Base-by-base conservation (phyloP, 805 yeast genomes). In the Isabelozyma gotoi region DNA sequence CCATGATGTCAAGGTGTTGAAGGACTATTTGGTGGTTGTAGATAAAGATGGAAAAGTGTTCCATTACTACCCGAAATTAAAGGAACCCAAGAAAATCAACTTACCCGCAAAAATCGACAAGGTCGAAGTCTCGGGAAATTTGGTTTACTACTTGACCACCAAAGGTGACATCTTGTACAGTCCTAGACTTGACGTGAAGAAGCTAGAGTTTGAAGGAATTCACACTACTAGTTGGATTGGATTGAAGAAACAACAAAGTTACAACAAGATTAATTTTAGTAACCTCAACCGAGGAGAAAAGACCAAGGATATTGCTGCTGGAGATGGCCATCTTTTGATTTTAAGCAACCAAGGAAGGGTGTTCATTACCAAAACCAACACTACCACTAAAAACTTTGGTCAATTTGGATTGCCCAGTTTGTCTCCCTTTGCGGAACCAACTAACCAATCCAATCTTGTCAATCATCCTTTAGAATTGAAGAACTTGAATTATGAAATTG, bases 331-430 rank as follows among this genome's bases (percentile, higher is more conserved):
- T 63, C 54, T 91, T 7, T 73, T 87, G n/a, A 57, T 85, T 3
- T 59, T 86, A 32, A 74, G 88, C 0, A 66, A 73, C 33, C 56
- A 71, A 8, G 90, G 91, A 1, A 71, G 79, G 27, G 82, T 87
- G 0, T 84, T 74, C 50, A 70, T 87, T 1, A 70, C 81, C 8
- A 76, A 87, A 12, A 81, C 95, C 0, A 85, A 85, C 1, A 47
- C 63, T 2, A 50, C 56, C 11, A 59, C 67, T n/a, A 63, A 70
- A 4, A 74, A 74, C 38, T 60, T 57, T 51, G 98, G 98, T 3
- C 97, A 94, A 65, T 88, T 78, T 63, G 98, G 97, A 15, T 62
- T 88, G 12, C 94, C 96, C 1, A 63, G 68, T 11, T 78, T 72
- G 49, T 80, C 96, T 1, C 91, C 87, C 44, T 81, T 81, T 55